Evolutionary conservation across 2,329 filamentous ascomycete species (phyloP).

Genomic region (Claviceps fusiformis): DNA sequence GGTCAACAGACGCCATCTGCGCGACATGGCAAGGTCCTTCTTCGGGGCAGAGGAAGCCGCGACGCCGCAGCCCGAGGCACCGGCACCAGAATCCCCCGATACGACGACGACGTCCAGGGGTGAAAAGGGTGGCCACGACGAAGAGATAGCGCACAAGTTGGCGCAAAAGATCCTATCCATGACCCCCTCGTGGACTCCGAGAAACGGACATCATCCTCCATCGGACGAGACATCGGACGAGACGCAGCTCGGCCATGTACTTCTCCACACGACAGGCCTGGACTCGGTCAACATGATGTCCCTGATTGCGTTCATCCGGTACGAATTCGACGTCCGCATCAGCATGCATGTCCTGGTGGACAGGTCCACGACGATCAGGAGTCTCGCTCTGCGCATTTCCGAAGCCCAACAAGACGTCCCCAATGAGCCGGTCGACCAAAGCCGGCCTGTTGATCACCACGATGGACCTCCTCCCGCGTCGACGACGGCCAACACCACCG

Average conservation of each 20-base stretch:
- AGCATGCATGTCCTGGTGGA: background rate
- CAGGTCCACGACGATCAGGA: background rate
- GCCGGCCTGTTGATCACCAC: too few relatives aligned
- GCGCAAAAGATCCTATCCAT: background rate
- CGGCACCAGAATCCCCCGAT: too few relatives aligned
- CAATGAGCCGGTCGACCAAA: too few relatives aligned
- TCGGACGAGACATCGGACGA: too few relatives aligned
- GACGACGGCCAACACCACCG: too few relatives aligned
- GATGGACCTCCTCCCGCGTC: too few relatives aligned
- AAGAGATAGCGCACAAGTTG: background rate
- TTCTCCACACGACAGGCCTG: background rate
- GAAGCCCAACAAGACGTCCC: constrained; percentile 1
- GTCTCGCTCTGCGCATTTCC: background rate
- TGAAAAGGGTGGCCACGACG: background rate
- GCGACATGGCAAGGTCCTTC: constrained; percentile 1
- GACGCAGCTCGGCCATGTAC: background rate
- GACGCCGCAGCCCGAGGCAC: background rate
- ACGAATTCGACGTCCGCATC: background rate
- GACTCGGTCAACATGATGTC: background rate
- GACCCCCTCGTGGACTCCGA: background rate
- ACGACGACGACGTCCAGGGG: background rate
- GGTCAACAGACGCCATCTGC: constrained; percentile 6
- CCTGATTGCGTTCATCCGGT: background rate
- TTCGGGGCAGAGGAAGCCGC: background rate
- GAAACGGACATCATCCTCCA: background rate